These are phyloP conservation scores for Penicillium sp. DNA, from an alignment of 2,329 filamentous ascomycete species.

Conservation along the genomic window DNA sequence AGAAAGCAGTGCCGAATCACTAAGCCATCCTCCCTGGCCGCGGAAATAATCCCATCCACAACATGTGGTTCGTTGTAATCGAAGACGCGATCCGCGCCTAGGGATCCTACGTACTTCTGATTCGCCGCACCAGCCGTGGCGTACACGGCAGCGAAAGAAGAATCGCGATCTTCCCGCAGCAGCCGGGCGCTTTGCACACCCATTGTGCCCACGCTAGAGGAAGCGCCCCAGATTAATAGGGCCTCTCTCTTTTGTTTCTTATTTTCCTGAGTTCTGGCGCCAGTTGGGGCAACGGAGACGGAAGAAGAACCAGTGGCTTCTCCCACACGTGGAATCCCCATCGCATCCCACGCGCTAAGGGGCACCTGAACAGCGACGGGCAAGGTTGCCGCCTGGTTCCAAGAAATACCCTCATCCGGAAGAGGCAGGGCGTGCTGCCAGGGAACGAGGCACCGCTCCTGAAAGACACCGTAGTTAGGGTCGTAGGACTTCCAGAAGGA, in stretches of 20 bases:
- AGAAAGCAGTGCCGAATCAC: constrained; percentile 46
- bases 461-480: constrained; percentile 51
- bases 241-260: constrained; percentile 29
- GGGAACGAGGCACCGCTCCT: constrained; percentile 45
- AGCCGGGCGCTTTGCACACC: constrained; percentile 44
- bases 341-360: constrained; percentile 42
- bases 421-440: constrained; percentile 44
- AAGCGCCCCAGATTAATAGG: constrained; percentile 49
- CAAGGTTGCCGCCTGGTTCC: constrained; percentile 44
- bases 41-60: constrained; percentile 35
- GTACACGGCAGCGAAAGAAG: constrained; percentile 44
- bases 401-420: constrained; percentile 36
- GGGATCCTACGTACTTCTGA: constrained; percentile 31
- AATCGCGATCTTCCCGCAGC: constrained; percentile 35
- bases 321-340: constrained; percentile 35
- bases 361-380: constrained; percentile 43
- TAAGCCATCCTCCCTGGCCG: constrained; percentile 40
- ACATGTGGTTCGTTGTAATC: constrained; percentile 38
- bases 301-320: constrained; percentile 12
- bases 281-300: neutral
- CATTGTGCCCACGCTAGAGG: constrained; percentile 49
- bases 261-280: neutral
- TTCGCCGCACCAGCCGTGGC: constrained; percentile 42
- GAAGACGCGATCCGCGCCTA: constrained; percentile 43
- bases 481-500: constrained; percentile 46